These are phyloP conservation scores for Poronia punctata DNA, from an alignment of 495 filamentous ascomycete genomes.

Conservation along the genomic window DNA sequence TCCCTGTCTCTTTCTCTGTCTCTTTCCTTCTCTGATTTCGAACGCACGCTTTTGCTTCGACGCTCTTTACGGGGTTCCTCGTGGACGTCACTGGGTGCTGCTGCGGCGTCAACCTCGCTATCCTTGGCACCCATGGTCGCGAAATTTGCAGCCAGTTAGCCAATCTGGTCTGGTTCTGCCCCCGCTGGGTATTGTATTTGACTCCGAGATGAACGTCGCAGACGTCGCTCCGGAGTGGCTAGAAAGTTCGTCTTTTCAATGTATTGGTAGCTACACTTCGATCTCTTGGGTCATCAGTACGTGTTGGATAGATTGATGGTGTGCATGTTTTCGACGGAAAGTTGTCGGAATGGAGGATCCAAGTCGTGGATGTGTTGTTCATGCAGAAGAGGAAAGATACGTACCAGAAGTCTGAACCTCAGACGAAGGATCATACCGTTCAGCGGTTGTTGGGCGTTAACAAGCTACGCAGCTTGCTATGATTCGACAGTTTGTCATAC, in stretches of 20 bases:
- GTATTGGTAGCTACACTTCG: no score
- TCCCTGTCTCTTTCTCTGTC: constrained; percentile 22
- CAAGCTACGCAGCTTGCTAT: constrained; percentile 27
- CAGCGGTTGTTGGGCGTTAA: constrained; percentile 21
- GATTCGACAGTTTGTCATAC: constrained; percentile 18
- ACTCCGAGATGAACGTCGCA: no score
- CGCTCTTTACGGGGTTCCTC: constrained; percentile 36
- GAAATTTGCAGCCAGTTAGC: constrained; percentile 33
- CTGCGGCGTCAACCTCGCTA: constrained; percentile 22
- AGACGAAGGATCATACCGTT: constrained; percentile 10
- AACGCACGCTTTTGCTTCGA: constrained; percentile 28
- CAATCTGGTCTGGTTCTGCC: constrained; percentile 24
- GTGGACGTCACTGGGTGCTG: constrained; percentile 14
- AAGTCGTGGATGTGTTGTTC: no score
- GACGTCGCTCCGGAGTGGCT: no score
- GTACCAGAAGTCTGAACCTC: no score
- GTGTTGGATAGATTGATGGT: no score
- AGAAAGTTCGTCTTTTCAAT: no score
- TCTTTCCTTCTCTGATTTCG: constrained; percentile 23
- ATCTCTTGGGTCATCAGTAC: no score
- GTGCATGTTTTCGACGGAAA: no score
- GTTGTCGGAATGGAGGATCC: no score
- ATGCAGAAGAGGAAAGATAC: no score
- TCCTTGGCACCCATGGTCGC: constrained; percentile 41
- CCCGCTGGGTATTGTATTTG: no score